Base-by-base conservation (phyloP, 2,329 filamentous ascomycete species). In the Penicillium sp. region DNA sequence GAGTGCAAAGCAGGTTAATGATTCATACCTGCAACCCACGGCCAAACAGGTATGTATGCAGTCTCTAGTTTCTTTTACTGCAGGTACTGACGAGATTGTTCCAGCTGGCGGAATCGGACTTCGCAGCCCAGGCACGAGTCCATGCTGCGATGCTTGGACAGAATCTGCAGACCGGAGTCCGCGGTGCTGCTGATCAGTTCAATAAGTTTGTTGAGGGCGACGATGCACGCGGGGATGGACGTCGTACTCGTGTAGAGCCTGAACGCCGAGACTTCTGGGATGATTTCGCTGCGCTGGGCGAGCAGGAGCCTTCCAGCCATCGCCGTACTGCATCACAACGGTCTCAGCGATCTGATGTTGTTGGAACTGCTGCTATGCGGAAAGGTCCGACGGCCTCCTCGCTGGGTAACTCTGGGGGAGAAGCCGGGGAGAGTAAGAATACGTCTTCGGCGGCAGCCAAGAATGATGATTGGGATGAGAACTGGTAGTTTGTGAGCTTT, bases 181-280 rank as follows among this genome's bases (percentile, higher is more conserved):
- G 83, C 63, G 84, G 78, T 45, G 89, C 91, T 0, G 86, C 89
- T 46, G 87, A 93, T 7, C 81, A 84, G 34, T 86, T 97, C 73
- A 89, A 79, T 66, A 83, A 86, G 43, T 96, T 97, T 63, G 90
- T 97, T 44, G 93, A 97, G 66, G 89, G 87, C 3, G 79, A 80
- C 13, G 73, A 77, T 18, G 64, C 48, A 18, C 28, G 62, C 28
- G 62, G 82, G 43, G 77, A 84, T 63, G 77, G 46, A 49, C 33
- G 50, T 9, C 58, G 63, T n/a, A 63, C 65, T 25, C 64, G 65
- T 5, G 60, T 67, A 76, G 78, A 86, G 69, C 80, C 80, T 7
- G 81, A 84, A 52, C 87, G 85, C 71, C 86, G 86, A 66, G 86
- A 88, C 59, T 95, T 95, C 72, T 96, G 91, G 91, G 91, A 95